Conservation (phyloP, 2,329 filamentous ascomycete species). For the Cladosporium colombiae region DNA sequence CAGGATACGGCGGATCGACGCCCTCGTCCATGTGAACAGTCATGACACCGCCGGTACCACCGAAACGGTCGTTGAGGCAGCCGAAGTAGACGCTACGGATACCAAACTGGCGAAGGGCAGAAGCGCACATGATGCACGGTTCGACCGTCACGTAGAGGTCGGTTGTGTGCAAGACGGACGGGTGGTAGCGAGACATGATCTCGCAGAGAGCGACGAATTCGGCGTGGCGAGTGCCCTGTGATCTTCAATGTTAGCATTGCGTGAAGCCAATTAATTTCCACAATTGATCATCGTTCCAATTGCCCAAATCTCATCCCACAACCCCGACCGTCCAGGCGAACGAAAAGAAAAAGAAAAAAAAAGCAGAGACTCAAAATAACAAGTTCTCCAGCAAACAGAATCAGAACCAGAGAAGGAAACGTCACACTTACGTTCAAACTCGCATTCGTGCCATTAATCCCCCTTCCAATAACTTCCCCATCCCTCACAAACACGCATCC, state of each 20-base stretch:
- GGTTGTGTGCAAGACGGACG: slow-evolving; percentile 68
- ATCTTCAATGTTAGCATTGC: not conserved
- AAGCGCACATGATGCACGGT: slow-evolving; percentile 98
- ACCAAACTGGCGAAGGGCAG: slow-evolving; percentile 81
- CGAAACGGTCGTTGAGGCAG: slow-evolving; percentile 94
- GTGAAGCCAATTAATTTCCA: not conserved
- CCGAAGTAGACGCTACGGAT: slow-evolving; percentile 93
- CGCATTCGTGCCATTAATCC: slow-evolving; percentile 96
- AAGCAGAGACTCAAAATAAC: not conserved
- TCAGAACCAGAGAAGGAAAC: not conserved
- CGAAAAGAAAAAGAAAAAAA: no score
- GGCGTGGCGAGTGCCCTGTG: slow-evolving; percentile 84
- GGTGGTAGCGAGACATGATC: slow-evolving; percentile 64
- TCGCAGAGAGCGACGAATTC: slow-evolving; percentile 85
- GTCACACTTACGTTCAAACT: slow-evolving; percentile 62
- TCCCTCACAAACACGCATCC: slow-evolving; percentile 90
- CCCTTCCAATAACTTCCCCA: slow-evolving; percentile 76
- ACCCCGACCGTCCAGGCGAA: no score
- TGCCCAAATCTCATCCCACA: slow-evolving; percentile 29
- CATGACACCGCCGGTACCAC: slow-evolving; percentile 91
- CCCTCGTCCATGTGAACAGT: slow-evolving; percentile 75
- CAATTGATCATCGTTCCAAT: not conserved
- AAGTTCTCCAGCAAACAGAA: not conserved
- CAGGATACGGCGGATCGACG: slow-evolving; percentile 76
- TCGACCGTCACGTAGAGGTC: slow-evolving; percentile 96